Base-by-base conservation (phyloP, 371 early-diverging fungal genomes). In the Mucor piriformis region DNA sequence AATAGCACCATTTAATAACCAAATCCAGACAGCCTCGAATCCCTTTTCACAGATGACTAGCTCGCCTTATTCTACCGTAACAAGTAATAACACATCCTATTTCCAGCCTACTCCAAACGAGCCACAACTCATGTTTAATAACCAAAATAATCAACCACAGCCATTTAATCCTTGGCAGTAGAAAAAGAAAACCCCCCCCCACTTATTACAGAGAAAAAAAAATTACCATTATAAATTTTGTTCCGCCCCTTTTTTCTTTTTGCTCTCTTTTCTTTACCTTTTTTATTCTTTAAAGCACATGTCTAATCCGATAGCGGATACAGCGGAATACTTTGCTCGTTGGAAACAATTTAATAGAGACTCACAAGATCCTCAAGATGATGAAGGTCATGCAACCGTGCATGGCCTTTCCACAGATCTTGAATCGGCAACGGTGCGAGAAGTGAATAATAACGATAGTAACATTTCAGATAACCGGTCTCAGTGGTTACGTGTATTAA, bases 281-380 rank as follows among this genome's bases (percentile, higher is more conserved):
- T 54, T 54, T 42, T 21, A 35, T 43, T 27, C 27, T 54, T 44
- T 50, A 12, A 37, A 16, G 20, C 29, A 21, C 24, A 77, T 77
- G 77, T 73, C 77, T 42, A 77, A 73, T 54, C 77, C 74, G 21
- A 74, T 77, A 54, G 65, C 74, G 20, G 77, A 73, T 55, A 72
- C 69, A 35, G 77, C 74, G 21, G 66, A 70, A 16, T 77, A 72
- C 51, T 77, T 77, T 63, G 67, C 61, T 42, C 64, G 62, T 11
- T 55, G 38, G 54, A 53, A 54, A 48, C 56, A 50, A 16, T 42
- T 18, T 46, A 42, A n/a, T 38, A 34, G 16, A 42, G 1, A 47
- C 20, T 12, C 59, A 59, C 59, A 56, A 42, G 61, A 59, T 27
- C 61, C 25, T 34, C 61, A 57, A 20, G 54, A 54, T 10, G 48